Percentiles rank a stretch among this genome's conserved stretches.
phyloP scores from a whole-genome alignment of 1,139 yeast species.

The Pichia inconspicua region DNA sequence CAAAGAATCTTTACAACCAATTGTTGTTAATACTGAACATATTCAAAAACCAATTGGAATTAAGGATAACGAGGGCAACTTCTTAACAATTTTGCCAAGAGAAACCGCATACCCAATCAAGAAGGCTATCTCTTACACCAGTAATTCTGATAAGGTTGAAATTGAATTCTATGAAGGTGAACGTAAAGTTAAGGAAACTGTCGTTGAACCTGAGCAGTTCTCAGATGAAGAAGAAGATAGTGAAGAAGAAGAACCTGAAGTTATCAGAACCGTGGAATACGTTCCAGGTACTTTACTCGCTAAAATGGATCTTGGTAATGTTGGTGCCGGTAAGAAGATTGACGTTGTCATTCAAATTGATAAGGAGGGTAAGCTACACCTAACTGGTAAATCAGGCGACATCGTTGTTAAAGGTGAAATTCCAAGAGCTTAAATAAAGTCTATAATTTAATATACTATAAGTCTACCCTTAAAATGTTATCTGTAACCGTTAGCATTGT shows the following conservation, averaged over 20 bases:
- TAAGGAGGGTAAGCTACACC: slow-evolving; percentile 74
- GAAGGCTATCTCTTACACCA: slow-evolving; percentile 59
- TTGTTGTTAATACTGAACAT: slow-evolving; percentile 86
- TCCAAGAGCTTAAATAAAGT: slow-evolving; percentile 15
- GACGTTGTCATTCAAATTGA: slow-evolving; percentile 81
- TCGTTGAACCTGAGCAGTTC: slow-evolving; percentile 49
- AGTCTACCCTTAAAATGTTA: too few species aligned
- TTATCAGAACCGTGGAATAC: slow-evolving; percentile 50
- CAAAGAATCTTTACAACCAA: slow-evolving; percentile 75
- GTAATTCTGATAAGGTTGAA: slow-evolving; percentile 57
- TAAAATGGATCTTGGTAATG: slow-evolving; percentile 68
- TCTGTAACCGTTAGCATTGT: too few species aligned
- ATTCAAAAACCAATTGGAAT: slow-evolving; percentile 79
- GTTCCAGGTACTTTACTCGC: slow-evolving; percentile 72
- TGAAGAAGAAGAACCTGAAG: slow-evolving; percentile 47
- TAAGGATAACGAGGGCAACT: slow-evolving; percentile 62
- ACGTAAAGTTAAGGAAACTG: slow-evolving; percentile 69
- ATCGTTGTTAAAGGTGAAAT: slow-evolving; percentile 47
- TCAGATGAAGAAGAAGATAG: slow-evolving; percentile 38
- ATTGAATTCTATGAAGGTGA: slow-evolving; percentile 81
- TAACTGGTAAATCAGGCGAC: slow-evolving; percentile 73
- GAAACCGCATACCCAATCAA: slow-evolving; percentile 93
- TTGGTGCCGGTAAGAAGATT: slow-evolving; percentile 57
- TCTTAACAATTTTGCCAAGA: slow-evolving; percentile 65
- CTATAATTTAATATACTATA: background rate